Conservation (phyloP, 495 filamentous ascomycete species). For the Aspergillus bertholletiae region DNA sequence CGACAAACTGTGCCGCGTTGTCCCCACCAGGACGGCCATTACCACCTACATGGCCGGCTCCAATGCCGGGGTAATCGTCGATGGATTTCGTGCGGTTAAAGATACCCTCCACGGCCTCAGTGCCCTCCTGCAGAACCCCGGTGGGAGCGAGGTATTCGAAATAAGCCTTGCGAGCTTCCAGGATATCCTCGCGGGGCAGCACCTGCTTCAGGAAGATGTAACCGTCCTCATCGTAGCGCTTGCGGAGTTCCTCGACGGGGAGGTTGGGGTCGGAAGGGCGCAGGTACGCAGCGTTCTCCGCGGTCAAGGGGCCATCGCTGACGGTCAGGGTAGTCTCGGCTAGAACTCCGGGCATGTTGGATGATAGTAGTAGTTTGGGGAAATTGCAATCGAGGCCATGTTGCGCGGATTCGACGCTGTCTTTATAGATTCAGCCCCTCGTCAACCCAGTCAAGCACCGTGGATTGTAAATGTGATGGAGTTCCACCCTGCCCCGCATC, state of each 20-base stretch:
- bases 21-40: slow-evolving; percentile 48
- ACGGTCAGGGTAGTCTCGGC: slow-evolving; percentile 33
- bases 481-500: neutral
- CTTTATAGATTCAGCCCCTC: neutral
- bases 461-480: neutral
- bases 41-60: slow-evolving; percentile 46
- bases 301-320: slow-evolving; percentile 50
- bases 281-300: slow-evolving; percentile 43
- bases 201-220: slow-evolving; percentile 60
- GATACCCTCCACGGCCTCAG: slow-evolving; percentile 42
- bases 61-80: slow-evolving; percentile 54
- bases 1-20: slow-evolving; percentile 46
- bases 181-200: slow-evolving; percentile 54
- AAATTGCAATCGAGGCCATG: neutral
- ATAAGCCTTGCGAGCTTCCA: slow-evolving; percentile 52
- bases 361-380: neutral
- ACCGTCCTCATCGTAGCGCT: slow-evolving; percentile 52
- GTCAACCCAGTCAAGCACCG: neutral
- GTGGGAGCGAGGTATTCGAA: slow-evolving; percentile 53
- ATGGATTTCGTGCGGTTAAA: slow-evolving; percentile 49
- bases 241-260: slow-evolving; percentile 43
- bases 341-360: slow-evolving; percentile 29
- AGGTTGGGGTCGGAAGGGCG: slow-evolving; percentile 35
- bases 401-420: neutral
- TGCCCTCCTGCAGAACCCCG: slow-evolving; percentile 49